Evolutionary conservation across 768 basidiomycete genomes (phyloP).

Genomic region (Russula virescens): DNA sequence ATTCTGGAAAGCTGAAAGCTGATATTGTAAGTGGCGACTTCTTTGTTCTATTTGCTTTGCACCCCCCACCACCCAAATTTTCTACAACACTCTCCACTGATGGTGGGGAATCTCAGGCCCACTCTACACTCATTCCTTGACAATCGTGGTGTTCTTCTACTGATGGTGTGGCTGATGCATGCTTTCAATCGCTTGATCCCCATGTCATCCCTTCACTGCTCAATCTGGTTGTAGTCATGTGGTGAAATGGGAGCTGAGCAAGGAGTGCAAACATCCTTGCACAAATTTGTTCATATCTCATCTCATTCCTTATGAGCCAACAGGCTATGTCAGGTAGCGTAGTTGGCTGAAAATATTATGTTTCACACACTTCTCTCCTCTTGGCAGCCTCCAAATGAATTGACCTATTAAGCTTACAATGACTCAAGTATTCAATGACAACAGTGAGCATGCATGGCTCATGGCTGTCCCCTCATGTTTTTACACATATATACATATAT

Average conservation of each 20-base stretch:
- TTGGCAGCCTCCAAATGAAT: too few relatives aligned
- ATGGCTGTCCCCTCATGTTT: too few relatives aligned
- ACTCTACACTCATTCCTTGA: slow-evolving; percentile 71
- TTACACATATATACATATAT: too few relatives aligned
- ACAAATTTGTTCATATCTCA: slow-evolving; percentile 27
- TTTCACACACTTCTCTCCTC: too few relatives aligned
- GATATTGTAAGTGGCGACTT: slow-evolving; percentile 87
- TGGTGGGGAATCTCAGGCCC: slow-evolving; percentile 96
- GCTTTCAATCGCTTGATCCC: slow-evolving; percentile 95
- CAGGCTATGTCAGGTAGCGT: too few relatives aligned
- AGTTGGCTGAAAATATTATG: too few relatives aligned
- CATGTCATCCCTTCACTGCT: slow-evolving; percentile 65
- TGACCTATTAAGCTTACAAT: too few relatives aligned
- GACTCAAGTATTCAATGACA: too few relatives aligned
- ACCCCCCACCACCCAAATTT: slow-evolving; percentile 91
- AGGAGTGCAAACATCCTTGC: slow-evolving; percentile 64
- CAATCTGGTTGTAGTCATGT: slow-evolving; percentile 76
- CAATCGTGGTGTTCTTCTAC: slow-evolving; percentile 79
- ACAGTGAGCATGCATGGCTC: too few relatives aligned
- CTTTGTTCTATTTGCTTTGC: slow-evolving; percentile 85
- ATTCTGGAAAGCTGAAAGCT: slow-evolving; percentile 96
- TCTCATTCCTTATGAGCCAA: too few relatives aligned
- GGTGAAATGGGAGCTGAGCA: slow-evolving; percentile 99
- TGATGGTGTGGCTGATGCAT: slow-evolving; percentile 70
- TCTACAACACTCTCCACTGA: slow-evolving; percentile 94